Percentiles rank a stretch among this genome's conserved stretches.
Conservation (phyloP, 2,329 filamentous ascomycete genomes). For the Karstenula rhodostoma region DNA sequence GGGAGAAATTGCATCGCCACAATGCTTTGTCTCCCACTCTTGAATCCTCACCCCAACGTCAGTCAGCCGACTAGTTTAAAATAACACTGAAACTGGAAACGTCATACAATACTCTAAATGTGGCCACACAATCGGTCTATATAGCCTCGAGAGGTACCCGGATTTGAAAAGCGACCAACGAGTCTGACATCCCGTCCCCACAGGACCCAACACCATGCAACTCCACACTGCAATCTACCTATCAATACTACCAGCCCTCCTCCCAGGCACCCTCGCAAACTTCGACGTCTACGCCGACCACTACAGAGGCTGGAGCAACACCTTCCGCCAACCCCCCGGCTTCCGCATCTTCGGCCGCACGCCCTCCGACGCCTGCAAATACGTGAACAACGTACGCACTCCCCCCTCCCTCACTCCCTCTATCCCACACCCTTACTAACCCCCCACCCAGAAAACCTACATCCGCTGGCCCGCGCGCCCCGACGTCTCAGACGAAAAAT, state of each 20-base stretch:
- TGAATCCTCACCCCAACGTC: neutral
- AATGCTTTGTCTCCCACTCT: neutral
- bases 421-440: too few relatives aligned
- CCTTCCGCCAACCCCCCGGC: neutral
- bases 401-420: neutral
- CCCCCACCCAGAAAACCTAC: neutral
- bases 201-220: neutral
- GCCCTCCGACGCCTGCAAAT: neutral
- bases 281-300: constrained; percentile 6
- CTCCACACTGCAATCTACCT: neutral
- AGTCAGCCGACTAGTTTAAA: neutral
- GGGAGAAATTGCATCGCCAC: constrained; percentile 5
- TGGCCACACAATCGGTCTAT: neutral
- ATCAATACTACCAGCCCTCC: neutral
- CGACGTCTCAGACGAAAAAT: neutral
- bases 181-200: too few relatives aligned
- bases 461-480: neutral
- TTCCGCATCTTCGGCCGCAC: constrained; percentile 1
- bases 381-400: neutral
- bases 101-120: constrained; percentile 2
- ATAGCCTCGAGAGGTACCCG: neutral
- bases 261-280: neutral
- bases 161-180: neutral
- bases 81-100: neutral
- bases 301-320: neutral